Evolutionary conservation across 306 rosid genomes (phyloP).

Genomic region (Begonia masoniana): DNA sequence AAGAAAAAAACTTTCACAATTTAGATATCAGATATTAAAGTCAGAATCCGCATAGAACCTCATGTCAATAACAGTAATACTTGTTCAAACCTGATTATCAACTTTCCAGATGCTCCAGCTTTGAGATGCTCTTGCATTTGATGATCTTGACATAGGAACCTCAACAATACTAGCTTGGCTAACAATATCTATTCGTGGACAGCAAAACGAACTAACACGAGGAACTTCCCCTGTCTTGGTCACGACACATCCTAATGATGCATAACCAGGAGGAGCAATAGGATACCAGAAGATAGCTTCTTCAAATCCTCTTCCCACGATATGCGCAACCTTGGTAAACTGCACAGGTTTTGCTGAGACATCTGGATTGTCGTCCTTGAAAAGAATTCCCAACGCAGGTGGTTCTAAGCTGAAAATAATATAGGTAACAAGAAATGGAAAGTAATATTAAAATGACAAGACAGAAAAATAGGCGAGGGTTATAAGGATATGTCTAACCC

Average conservation of each 20-base stretch:
- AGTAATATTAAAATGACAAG: slow-evolving; percentile 4
- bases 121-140: slow-evolving; percentile 62
- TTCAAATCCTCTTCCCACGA: slow-evolving; percentile 67
- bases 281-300: slow-evolving; percentile 97
- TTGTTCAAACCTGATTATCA: slow-evolving; percentile 50
- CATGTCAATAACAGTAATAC: not conserved
- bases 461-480: slow-evolving; percentile 2
- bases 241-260: slow-evolving; percentile 88
- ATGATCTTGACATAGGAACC: slow-evolving; percentile 76
- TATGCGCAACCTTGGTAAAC: slow-evolving; percentile 81
- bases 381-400: slow-evolving; percentile 82
- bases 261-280: slow-evolving; percentile 95
- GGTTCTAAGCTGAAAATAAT: slow-evolving; percentile 74
- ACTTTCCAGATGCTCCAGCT: slow-evolving; percentile 99
- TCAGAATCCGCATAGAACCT: not conserved
- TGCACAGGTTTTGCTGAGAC: slow-evolving; percentile 85
- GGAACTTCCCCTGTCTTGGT: slow-evolving; percentile 77
- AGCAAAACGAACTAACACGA: slow-evolving; percentile 45
- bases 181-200: slow-evolving; percentile 98
- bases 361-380: slow-evolving; percentile 72
- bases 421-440: slow-evolving; percentile 7
- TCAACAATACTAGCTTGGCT: slow-evolving; percentile 79
- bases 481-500: slow-evolving; percentile 48
- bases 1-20: not conserved
- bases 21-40: not conserved